Conservation (phyloP, 2,329 filamentous ascomycete species). For the Didymella exigua region DNA sequence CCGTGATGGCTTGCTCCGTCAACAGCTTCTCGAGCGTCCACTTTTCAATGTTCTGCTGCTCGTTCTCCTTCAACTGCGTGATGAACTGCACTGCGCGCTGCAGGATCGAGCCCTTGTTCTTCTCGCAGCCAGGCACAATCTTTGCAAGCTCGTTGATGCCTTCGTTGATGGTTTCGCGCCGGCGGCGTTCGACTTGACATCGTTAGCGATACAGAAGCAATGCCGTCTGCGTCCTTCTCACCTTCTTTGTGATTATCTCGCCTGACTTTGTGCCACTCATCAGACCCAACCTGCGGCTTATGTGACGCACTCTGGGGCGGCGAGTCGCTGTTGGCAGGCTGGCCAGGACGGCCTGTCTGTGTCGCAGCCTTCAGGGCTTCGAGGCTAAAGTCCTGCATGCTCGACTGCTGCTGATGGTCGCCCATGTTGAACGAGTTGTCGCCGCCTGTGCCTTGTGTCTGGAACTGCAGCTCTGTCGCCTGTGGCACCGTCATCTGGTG, state of each 20-base stretch:
- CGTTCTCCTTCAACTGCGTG: slow-evolving; percentile 90
- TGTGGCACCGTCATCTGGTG: slow-evolving; percentile 63
- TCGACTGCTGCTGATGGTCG: slow-evolving; percentile 50
- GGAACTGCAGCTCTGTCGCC: slow-evolving; percentile 60
- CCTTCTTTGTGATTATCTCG: slow-evolving; percentile 99
- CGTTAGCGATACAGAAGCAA: slow-evolving; percentile 11
- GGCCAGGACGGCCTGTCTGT: slow-evolving; percentile 54
- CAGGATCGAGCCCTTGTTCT: slow-evolving; percentile 97
- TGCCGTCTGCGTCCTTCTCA: slow-evolving; percentile 50
- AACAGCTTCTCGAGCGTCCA: slow-evolving; percentile 91
- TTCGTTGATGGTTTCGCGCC: slow-evolving; percentile 97
- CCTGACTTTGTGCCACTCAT: slow-evolving; percentile 96
- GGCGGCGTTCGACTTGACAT: slow-evolving; percentile 82
- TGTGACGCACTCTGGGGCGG: slow-evolving; percentile 41
- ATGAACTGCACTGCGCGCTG: slow-evolving; percentile 95
- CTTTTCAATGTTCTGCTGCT: slow-evolving; percentile 91
- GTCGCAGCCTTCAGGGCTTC: slow-evolving; percentile 58
- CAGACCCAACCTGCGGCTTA: slow-evolving; percentile 91
- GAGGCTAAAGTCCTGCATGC: slow-evolving; percentile 51
- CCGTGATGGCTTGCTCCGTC: slow-evolving; percentile 85
- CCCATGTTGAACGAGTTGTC: slow-evolving; percentile 53
- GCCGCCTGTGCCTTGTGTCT: slow-evolving; percentile 51
- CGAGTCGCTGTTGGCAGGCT: slow-evolving; percentile 42
- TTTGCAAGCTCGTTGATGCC: slow-evolving; percentile 98
- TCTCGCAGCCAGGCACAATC: slow-evolving; percentile 96